Base-by-base conservation (phyloP, 805 yeast species). In the Saturnispora kantuleensis region DNA sequence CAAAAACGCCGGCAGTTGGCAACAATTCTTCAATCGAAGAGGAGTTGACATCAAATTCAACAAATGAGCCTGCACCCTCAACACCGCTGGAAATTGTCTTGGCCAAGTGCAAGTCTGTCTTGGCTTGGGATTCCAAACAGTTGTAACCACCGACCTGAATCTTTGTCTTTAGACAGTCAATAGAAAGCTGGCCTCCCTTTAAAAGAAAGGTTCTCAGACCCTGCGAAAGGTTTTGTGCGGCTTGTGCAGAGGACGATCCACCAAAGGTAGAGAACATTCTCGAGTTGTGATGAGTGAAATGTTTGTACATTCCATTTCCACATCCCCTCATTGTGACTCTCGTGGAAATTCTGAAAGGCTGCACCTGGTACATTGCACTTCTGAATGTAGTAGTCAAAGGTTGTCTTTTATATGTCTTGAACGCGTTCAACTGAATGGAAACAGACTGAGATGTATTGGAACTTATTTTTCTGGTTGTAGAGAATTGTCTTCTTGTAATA, bases 161-260 rank as follows among this genome's bases (percentile, higher is more conserved):
- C 33, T 49, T 51, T 38, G 33, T 42, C 45, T 42, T 49, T 37
- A 34, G 46, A 47, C 48, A 35, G 47, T 55, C 48, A 39, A 39
- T 38, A n/a, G 59, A 49, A 4, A 57, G 49, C 36, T 62, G 62
- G 35, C 60, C 59, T 51, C 65, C 58, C 57, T 66, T 52, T 53
- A 60, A 41, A 56, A 60, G 45, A 58, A 68, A 53, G 11, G 59
- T 58, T 39, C 74, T 63, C 16, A 70, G 38, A 6, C 75, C 76
- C 29, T 73, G 59, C 1, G 83, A 75, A 59, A 81, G 64, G 54
- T 72, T 77, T 48, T 66, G 66, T 26, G 76, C 80, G 45, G 81
- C 84, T 52, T 79, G 80, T 44, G 71, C 73, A 2, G 80, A 64
- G 11, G 60, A 54, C 12, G 57, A 57, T 5, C 59, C 58, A 7